These are phyloP conservation scores for Pseudozyma flocculosa DNA, from an alignment of 1,284 basidiomycete genomes.

Conservation along the genomic window DNA sequence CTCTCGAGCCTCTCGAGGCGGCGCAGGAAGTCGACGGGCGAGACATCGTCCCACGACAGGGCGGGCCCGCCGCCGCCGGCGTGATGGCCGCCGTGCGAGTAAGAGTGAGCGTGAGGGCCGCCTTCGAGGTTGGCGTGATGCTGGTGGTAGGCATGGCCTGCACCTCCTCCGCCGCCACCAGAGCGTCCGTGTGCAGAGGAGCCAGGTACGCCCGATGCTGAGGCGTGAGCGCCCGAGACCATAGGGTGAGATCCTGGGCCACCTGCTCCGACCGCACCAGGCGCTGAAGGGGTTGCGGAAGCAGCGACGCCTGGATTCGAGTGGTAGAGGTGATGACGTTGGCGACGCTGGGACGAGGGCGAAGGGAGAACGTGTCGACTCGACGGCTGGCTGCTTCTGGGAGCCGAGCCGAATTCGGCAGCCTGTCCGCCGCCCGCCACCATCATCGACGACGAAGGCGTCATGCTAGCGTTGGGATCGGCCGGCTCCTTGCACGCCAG, in stretches of 20 bases:
- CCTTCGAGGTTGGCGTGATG: too few relatives aligned
- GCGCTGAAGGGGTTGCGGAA: neutral
- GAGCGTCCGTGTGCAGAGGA: too few relatives aligned
- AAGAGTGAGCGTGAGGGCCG: too few relatives aligned
- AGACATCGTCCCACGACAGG: neutral
- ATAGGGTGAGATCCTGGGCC: too few relatives aligned
- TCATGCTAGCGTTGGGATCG: slow-evolving; percentile 13
- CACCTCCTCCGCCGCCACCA: too few relatives aligned
- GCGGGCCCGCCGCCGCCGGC: too few relatives aligned
- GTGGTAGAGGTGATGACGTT: neutral
- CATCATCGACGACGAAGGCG: slow-evolving; percentile 16
- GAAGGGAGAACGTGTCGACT: neutral
- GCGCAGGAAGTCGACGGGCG: neutral
- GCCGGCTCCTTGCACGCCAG: slow-evolving; percentile 33
- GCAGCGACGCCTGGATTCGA: neutral
- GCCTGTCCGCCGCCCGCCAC: neutral
- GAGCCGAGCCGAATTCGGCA: neutral
- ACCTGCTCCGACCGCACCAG: too few relatives aligned
- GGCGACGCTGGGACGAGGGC: neutral
- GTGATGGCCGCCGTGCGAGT: too few relatives aligned
- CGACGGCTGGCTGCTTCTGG: neutral
- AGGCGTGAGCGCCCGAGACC: too few relatives aligned
- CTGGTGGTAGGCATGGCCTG: too few relatives aligned
- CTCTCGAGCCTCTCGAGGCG: neutral
- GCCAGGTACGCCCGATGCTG: too few relatives aligned